A percentile compares a stretch with the other conserved stretches of the same genome.
Conservation (phyloP, 257 asterid species). For the Thymus mandschuricus region DNA sequence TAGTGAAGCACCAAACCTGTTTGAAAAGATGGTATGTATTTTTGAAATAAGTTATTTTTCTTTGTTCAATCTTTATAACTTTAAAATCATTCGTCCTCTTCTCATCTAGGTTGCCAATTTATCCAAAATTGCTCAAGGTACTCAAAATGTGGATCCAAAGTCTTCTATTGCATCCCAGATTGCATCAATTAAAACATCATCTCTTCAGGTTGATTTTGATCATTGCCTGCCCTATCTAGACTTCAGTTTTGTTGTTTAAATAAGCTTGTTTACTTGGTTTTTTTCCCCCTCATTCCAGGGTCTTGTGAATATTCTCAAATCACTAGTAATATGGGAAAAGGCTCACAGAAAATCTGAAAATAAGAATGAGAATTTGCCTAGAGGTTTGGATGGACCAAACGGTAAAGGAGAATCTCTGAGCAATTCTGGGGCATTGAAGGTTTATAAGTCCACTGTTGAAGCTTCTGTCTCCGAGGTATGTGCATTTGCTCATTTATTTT, state of each 20-base stretch:
- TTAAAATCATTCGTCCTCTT: constrained; percentile 39
- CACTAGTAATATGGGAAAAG: constrained; percentile 92
- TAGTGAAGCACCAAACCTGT: constrained; percentile 87
- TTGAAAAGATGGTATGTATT: constrained; percentile 79
- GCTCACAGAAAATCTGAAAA: constrained; percentile 60
- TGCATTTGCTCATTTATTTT: constrained; percentile 29
- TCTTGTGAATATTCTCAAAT: constrained; percentile 83
- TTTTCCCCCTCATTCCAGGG: constrained; percentile 50
- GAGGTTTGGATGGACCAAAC: constrained; percentile 51
- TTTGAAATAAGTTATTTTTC: constrained; percentile 28
- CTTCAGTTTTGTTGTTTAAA: constrained; percentile 8
- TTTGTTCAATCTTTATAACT: constrained; percentile 23
- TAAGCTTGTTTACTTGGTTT: constrained; percentile 28
- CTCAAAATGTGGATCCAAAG: constrained; percentile 83
- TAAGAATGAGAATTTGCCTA: constrained; percentile 42
- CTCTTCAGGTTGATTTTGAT: constrained; percentile 70
- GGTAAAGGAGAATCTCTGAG: constrained; percentile 55
- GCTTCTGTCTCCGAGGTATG: constrained; percentile 87
- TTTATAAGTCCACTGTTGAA: constrained; percentile 77
- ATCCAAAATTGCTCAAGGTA: constrained; percentile 93
- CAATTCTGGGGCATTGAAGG: constrained; percentile 72
- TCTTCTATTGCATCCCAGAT: constrained; percentile 70
- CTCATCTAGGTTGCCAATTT: constrained; percentile 69
- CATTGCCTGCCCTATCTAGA: constrained; percentile 22
- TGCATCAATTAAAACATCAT: constrained; percentile 74